Evolutionary conservation across 108 stramenopile genomes (phyloP).

Genomic region (Mayamaea pseudoterrestris): DNA sequence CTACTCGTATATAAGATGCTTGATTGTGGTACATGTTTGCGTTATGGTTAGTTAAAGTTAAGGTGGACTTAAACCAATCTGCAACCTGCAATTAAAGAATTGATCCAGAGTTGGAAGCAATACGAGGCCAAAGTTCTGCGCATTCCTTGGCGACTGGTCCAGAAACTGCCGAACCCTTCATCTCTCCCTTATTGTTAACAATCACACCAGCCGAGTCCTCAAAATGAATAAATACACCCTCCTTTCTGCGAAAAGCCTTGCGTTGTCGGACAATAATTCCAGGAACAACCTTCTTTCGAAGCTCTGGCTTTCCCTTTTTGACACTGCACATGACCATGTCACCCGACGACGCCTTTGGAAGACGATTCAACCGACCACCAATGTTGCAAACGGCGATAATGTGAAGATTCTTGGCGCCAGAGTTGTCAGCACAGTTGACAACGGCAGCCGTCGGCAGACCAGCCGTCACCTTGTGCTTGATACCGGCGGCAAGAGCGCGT

Average conservation of each 20-base stretch:
- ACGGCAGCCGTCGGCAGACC: conserved; percentile 98
- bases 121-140: conserved; percentile 99
- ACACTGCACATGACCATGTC: conserved; percentile 99
- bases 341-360: conserved; percentile 93
- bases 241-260: conserved; percentile 99
- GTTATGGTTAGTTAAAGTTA: too few relatives aligned
- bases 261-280: conserved; percentile 97
- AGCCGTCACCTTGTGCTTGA: conserved; percentile 97
- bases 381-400: conserved; percentile 98
- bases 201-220: conserved; percentile 99
- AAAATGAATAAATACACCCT: conserved; percentile 99
- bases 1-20: too few relatives aligned
- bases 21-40: too few relatives aligned
- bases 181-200: conserved; percentile 99
- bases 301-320: conserved; percentile 99
- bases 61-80: neutral
- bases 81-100: too few relatives aligned
- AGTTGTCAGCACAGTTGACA: conserved; percentile 99
- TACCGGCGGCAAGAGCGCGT: conserved; percentile 83
- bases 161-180: conserved; percentile 99
- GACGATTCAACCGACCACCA: conserved; percentile 95
- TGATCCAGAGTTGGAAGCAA: conserved; percentile 95
- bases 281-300: conserved; percentile 99
- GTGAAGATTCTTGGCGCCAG: conserved; percentile 98
- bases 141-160: conserved; percentile 99